Base-by-base conservation (phyloP, 495 filamentous ascomycete genomes). In the Bathelium albidoporum region DNA sequence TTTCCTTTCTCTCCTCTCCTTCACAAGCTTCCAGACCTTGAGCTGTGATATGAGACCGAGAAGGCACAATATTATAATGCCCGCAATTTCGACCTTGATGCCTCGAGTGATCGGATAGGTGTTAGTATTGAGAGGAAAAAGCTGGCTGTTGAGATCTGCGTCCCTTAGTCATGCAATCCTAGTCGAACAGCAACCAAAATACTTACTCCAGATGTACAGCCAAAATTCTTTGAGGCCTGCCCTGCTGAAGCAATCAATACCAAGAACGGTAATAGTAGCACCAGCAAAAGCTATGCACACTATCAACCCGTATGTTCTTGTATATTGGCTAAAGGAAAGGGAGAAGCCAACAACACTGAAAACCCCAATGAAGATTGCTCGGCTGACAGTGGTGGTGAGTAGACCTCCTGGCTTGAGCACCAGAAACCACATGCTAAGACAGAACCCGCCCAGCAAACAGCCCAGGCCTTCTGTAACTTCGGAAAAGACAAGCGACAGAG, bases 221-320 rank as follows among this genome's bases (percentile, higher is more conserved):
- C 93, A 97, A 64, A 97, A 97, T 71, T 97, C 93, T 71, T 94
- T 96, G 68, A 95, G 75, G 0, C 93, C 93, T 14, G 91, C 93
- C 59, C 86, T 79, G 68, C 87, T 92, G 69, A 91, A 95, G 72
- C 92, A 96, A 72, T 97, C 93, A 60, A 97, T 89, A 7, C 93
- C 93, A 7, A 97, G 73, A 7, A 94, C 79, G 0, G 87, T 75
- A 2, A 83, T 84, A 0, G 91, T 95, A 10, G 90, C 86, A 14
- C 93, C 93, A 31, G 87, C 79, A 70, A 96, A 94, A 0, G 91
- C 85, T 11, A 88, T 90, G 20, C 81, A 82, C 20, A 74, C 78
- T 39, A 97, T 94, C 60, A 95, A 72, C 12, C 82, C 88, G 69
- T 92, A 94, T 0, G 82, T 82, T 9, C 89, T 81, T 0, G 90